Base-by-base conservation (phyloP, 2,329 filamentous ascomycete species). In the Cephalotrichum gorgonifer region DNA sequence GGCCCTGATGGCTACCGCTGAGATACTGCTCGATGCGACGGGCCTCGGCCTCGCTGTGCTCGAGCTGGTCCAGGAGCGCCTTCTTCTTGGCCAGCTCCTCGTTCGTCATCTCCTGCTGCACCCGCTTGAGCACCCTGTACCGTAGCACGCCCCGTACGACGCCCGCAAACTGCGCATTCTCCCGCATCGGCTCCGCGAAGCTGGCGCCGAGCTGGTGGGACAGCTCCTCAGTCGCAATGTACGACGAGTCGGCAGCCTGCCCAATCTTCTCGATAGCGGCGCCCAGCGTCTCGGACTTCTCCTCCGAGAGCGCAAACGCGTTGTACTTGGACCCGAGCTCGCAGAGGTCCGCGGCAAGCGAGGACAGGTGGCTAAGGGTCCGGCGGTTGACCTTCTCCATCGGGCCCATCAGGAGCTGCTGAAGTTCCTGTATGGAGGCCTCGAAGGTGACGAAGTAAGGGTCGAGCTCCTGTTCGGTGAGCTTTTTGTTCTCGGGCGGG, bases 371-470 rank as follows among this genome's bases (percentile, higher is more conserved):
- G 52, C 82, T 87, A 6, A 98, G 71, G 6, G 90, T 89, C 31
- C 93, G 80, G 28, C 91, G 81, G 60, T 97, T 98, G 53, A 96
- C 89, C 64, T 95, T 96, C 63, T 98, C 94, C 73, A 98, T 95
- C 6, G 88, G 89, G 0, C 93, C 93, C 58, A 86, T 89, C 3
- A 98, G 74, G 4, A 97, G 75, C 15, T 85, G 73, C 64, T 98
- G 94, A 2, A 97, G 74, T 55, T 97, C 91, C 61, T 93, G 89
- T 9, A 90, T 95, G 1, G 89, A 91, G 3, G 84, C 76, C 63
- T 98, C 94, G 56, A 94, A 98, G 33, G 88, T 85, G 51, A 91
- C 83, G 66, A 98, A 98, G 64, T 97, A 98, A 2, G 90, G 89
- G 59, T 98, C 93, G 15, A 98, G 75, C 48, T 97, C 91, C 58